A percentile compares a stretch with the other conserved stretches of the same genome.
Conservation (phyloP, 345 rosid genomes). For the Citrus australasica region DNA sequence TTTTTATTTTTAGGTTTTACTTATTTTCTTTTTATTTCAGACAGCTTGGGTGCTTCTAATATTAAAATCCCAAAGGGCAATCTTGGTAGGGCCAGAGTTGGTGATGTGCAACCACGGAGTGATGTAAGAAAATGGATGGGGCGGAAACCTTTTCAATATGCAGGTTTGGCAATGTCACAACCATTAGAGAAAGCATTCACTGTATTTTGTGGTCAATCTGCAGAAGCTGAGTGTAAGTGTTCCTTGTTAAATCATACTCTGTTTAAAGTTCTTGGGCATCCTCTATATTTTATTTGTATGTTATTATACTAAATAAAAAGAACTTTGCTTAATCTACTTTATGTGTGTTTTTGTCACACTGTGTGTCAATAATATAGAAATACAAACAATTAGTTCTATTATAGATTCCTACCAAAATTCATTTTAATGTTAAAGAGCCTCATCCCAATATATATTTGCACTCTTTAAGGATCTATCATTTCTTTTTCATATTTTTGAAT, state of each 20-base stretch:
- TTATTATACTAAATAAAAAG: background rate
- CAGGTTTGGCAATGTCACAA: constrained; percentile 23
- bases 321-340: constrained; percentile 3
- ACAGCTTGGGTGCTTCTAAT: constrained; percentile 39
- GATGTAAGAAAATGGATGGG: constrained; percentile 19
- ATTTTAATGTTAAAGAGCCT: background rate
- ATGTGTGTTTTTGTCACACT: background rate
- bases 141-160: constrained; percentile 26
- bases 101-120: constrained; percentile 12
- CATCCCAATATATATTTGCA: background rate
- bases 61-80: constrained; percentile 18
- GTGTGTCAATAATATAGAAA: background rate
- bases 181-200: constrained; percentile 20
- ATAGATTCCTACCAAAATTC: background rate
- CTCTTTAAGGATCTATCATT: background rate
- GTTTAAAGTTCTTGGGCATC: background rate
- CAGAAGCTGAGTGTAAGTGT: constrained; percentile 34
- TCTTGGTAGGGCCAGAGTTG: constrained; percentile 21
- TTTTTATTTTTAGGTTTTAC: background rate
- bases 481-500: background rate
- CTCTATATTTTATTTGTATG: background rate
- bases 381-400: background rate
- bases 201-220: constrained; percentile 19
- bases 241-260: constrained; percentile 7
- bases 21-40: constrained; percentile 17